These are phyloP conservation scores for Ceratocystis alfenasii DNA, from an alignment of 2,329 filamentous ascomycete species.

Conservation along the genomic window DNA sequence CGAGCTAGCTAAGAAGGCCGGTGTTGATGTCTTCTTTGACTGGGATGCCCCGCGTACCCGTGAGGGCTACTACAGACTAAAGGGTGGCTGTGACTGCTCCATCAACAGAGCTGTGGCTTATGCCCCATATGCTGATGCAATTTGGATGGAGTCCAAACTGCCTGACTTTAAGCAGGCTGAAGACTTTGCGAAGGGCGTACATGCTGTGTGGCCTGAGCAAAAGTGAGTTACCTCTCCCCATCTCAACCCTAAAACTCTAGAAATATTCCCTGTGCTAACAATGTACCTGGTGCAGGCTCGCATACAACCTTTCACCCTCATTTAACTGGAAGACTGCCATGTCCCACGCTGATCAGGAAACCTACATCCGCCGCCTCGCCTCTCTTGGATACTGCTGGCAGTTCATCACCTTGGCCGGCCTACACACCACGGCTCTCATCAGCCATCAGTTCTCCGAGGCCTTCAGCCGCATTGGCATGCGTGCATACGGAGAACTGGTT, in stretches of 20 bases:
- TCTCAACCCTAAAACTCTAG: neutral
- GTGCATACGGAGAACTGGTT: constrained; percentile 90
- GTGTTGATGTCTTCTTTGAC: constrained; percentile 78
- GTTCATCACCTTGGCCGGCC: constrained; percentile 96
- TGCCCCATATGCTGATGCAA: constrained; percentile 84
- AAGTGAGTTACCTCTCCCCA: constrained; percentile 50
- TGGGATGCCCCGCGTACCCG: constrained; percentile 90
- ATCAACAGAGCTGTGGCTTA: constrained; percentile 85
- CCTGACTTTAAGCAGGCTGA: constrained; percentile 84
- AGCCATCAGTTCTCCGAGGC: constrained; percentile 77
- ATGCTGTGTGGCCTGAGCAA: constrained; percentile 88
- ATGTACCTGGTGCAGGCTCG: constrained; percentile 46
- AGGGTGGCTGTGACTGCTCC: constrained; percentile 82
- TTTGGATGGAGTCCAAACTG: constrained; percentile 99
- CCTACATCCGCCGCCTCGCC: constrained; percentile 85
- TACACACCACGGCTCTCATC: constrained; percentile 92
- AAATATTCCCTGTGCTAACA: constrained; percentile 23
- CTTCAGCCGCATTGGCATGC: constrained; percentile 75
- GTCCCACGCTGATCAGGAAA: constrained; percentile 84
- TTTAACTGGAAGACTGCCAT: constrained; percentile 99
- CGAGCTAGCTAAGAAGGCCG: constrained; percentile 59
- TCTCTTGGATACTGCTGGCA: constrained; percentile 96
- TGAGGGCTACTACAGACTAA: constrained; percentile 88
- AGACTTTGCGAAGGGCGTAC: constrained; percentile 87
- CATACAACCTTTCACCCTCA: constrained; percentile 95